These are phyloP conservation scores for Oidiodendron maius DNA, from an alignment of 495 filamentous ascomycete species.

Conservation along the genomic window DNA sequence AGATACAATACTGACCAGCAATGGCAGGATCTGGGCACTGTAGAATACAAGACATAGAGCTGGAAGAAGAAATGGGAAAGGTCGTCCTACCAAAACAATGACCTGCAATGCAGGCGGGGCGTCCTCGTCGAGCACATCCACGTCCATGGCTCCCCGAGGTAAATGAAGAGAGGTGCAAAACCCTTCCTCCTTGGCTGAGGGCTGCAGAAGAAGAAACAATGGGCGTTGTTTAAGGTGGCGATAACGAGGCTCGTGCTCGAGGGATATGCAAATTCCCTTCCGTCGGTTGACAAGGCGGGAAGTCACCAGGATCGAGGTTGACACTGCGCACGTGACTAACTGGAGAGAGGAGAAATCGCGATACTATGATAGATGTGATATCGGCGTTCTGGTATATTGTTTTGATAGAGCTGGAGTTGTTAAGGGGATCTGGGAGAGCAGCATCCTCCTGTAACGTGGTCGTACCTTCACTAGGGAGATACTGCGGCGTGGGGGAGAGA, in stretches of 20 bases:
- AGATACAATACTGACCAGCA: neutral
- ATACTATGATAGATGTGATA: too few species aligned
- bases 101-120: constrained; percentile 59
- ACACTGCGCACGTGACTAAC: too few species aligned
- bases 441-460: too few species aligned
- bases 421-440: too few species aligned
- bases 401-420: too few species aligned
- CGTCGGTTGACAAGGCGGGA: neutral
- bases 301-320: too few species aligned
- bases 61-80: neutral
- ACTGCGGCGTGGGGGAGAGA: too few species aligned
- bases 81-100: constrained; percentile 67
- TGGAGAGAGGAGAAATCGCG: too few species aligned
- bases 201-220: neutral
- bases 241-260: neutral
- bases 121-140: too few species aligned
- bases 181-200: too few species aligned
- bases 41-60: neutral
- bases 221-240: neutral
- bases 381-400: too few species aligned
- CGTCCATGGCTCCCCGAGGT: neutral
- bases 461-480: too few species aligned
- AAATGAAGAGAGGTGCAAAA: neutral
- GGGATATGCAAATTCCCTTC: neutral
- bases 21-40: constrained; percentile 1